Base-by-base conservation (phyloP, 2,329 filamentous ascomycete genomes). In the Lizonia empirigonia region DNA sequence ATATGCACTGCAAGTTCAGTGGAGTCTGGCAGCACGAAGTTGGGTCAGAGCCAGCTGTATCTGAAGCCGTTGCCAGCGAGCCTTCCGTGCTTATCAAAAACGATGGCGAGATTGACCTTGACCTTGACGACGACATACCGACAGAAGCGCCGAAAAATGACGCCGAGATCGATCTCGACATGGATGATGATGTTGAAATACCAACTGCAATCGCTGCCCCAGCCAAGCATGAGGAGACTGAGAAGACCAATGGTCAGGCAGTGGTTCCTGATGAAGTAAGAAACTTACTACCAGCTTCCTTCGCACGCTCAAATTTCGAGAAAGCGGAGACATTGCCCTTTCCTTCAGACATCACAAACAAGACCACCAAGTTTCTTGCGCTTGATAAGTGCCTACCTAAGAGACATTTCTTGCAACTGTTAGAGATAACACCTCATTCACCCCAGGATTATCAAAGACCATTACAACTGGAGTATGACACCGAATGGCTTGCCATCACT, bases 401-500 rank as follows among this genome's bases (percentile, higher is more conserved):
- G 15, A 85, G 88, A 12, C 83, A 91, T 53, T 97, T 93, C 68
- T 79, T 99, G 2, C 91, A 97, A 62, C 78, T 97, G 2, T 77
- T 88, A 26, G 82, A 88, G 24, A 58, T 70, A n/a, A 57, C 63
- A 9, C 58, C 65, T 16, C 57, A 65, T n/a, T 36, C 41, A 23
- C 53, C 62, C 4, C 39, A 45, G 6, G 55, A 70, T 19, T 33
- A 76, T 40, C 42, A 64, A 13, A 73, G 77, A 2, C 85, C 85
- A 1, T 82, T 85, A 60, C 78, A 76, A 9, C 79, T 97, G 0
- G 78, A 85, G 38, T 97, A 99, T 69, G 94, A 99, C 71, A 85
- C 87, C 9, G 94, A 99, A 76, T 99, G 93, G 93, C 85, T 99
- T 7, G 89, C 94, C 33, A 97, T 99, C 58, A 92, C 87, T 10